These are phyloP conservation scores for Onygenales sp. DNA, from an alignment of 2,329 filamentous ascomycete genomes.

Conservation along the genomic window DNA sequence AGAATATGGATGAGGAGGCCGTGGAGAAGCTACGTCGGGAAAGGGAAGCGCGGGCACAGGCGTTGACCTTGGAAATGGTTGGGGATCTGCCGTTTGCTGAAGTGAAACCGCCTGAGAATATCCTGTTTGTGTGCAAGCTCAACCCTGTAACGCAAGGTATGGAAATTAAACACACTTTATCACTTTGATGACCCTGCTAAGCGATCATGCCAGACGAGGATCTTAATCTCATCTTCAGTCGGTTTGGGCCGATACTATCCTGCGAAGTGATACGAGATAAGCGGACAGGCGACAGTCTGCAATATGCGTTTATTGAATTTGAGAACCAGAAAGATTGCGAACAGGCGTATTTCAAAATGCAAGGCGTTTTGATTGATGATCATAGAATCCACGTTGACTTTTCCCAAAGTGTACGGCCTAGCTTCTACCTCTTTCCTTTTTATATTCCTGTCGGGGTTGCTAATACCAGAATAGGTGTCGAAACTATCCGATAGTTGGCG, in stretches of 20 bases:
- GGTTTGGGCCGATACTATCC: slow-evolving; percentile 88
- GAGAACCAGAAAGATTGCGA: slow-evolving; percentile 89
- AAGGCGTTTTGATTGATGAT: slow-evolving; percentile 91
- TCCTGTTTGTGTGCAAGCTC: slow-evolving; percentile 96
- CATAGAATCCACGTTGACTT: slow-evolving; percentile 98
- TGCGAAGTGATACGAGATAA: slow-evolving; percentile 95
- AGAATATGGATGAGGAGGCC: slow-evolving; percentile 69
- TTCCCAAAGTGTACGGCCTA: slow-evolving; percentile 70
- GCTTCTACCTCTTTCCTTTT: background rate
- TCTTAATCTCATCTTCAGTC: slow-evolving; percentile 89
- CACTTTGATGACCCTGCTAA: background rate
- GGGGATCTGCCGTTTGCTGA: slow-evolving; percentile 95
- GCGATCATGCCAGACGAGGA: slow-evolving; percentile 58
- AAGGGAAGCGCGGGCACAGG: slow-evolving; percentile 85
- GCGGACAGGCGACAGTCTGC: slow-evolving; percentile 86
- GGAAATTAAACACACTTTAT: slow-evolving; percentile 6
- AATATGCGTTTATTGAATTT: slow-evolving; percentile 97
- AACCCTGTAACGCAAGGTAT: slow-evolving; percentile 80
- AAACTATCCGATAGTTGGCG: slow-evolving; percentile 87
- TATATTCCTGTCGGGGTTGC: slow-evolving; percentile 6
- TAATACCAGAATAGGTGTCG: slow-evolving; percentile 39
- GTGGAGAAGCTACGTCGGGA: slow-evolving; percentile 74
- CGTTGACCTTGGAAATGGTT: slow-evolving; percentile 93
- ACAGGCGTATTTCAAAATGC: slow-evolving; percentile 97
- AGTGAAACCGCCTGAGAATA: slow-evolving; percentile 93